Percentiles rank a stretch among this genome's conserved stretches.
Conservation (phyloP, 2,329 filamentous ascomycete species). For the Ophiostoma montium region DNA sequence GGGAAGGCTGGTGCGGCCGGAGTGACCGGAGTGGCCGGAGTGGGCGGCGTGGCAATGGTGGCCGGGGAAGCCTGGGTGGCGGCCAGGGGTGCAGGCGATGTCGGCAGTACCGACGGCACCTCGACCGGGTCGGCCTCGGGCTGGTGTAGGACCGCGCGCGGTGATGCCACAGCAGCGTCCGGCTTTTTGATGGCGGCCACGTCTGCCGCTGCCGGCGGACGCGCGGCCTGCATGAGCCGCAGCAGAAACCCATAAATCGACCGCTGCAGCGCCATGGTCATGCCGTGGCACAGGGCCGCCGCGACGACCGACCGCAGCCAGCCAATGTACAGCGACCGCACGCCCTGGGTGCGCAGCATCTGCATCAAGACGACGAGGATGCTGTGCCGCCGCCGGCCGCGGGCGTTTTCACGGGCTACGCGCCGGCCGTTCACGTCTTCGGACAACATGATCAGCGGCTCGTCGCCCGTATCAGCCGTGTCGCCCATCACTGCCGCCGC, state of each 20-base stretch:
- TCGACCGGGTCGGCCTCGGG: too few species aligned
- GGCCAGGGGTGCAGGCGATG: too few species aligned
- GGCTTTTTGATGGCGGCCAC: neutral
- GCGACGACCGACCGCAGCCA: conserved; percentile 64
- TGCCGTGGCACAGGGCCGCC: conserved; percentile 72
- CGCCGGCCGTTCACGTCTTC: neutral
- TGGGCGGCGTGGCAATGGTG: too few species aligned
- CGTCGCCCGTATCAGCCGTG: neutral
- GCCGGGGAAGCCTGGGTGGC: too few species aligned
- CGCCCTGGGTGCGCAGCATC: conserved; percentile 49
- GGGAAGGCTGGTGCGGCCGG: neutral
- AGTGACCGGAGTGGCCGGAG: too few species aligned
- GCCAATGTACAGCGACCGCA: conserved; percentile 59
- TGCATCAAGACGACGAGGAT: conserved; percentile 16
- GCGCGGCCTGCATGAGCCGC: conserved; percentile 45
- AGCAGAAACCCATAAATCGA: conserved; percentile 59
- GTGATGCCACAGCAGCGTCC: too few species aligned
- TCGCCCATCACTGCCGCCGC: neutral
- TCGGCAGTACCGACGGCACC: too few species aligned
- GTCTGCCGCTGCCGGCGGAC: neutral
- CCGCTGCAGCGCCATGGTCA: conserved; percentile 80
- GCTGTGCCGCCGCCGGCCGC: conserved; percentile 8
- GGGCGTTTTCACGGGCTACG: neutral
- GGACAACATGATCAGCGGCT: neutral
- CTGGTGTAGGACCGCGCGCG: too few species aligned